A percentile compares a stretch with the other conserved stretches of the same genome.
Evolutionary conservation across 768 basidiomycete genomes (phyloP).

Genomic region (Suillus spraguei): DNA sequence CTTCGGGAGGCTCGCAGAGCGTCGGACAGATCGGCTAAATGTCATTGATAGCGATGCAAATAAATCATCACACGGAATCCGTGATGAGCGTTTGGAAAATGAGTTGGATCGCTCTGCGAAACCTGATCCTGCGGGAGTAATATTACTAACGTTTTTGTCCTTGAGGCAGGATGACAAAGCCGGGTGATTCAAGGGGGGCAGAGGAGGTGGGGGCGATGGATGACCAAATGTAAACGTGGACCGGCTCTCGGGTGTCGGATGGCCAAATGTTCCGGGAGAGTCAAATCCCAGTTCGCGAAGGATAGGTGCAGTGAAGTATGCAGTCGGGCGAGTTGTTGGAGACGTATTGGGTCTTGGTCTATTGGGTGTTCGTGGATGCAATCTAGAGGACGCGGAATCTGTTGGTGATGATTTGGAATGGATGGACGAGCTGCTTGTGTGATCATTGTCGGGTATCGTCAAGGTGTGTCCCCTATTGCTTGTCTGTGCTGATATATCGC

Average conservation of each 20-base stretch:
- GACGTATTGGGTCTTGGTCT: constrained; percentile 22
- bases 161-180: constrained; percentile 25
- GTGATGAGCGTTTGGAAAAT: constrained; percentile 19
- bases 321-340: constrained; percentile 16
- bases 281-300: constrained; percentile 26
- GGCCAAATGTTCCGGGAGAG: constrained; percentile 46
- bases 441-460: background rate
- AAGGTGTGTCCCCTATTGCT: background rate
- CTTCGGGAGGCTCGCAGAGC: constrained; percentile 30
- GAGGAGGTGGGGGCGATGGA: constrained; percentile 48
- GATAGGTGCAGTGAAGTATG: constrained; percentile 30
- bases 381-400: constrained; percentile 29
- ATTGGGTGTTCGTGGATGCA: constrained; percentile 29
- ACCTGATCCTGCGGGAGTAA: constrained; percentile 10
- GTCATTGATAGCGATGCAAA: constrained; percentile 27
- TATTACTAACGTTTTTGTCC: constrained; percentile 10
- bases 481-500: constrained; percentile 9
- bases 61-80: constrained; percentile 18
- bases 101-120: constrained; percentile 29
- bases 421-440: constrained; percentile 11
- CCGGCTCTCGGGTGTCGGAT: constrained; percentile 35
- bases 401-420: constrained; percentile 35
- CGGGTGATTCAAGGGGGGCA: constrained; percentile 55
- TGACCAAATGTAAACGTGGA: constrained; percentile 25
- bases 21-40: constrained; percentile 30